Evolutionary conservation across 495 filamentous ascomycete species (phyloP), one percentile per base, ranked within the genome.

Genomic region (Evansstolkia leycettana): DNA sequence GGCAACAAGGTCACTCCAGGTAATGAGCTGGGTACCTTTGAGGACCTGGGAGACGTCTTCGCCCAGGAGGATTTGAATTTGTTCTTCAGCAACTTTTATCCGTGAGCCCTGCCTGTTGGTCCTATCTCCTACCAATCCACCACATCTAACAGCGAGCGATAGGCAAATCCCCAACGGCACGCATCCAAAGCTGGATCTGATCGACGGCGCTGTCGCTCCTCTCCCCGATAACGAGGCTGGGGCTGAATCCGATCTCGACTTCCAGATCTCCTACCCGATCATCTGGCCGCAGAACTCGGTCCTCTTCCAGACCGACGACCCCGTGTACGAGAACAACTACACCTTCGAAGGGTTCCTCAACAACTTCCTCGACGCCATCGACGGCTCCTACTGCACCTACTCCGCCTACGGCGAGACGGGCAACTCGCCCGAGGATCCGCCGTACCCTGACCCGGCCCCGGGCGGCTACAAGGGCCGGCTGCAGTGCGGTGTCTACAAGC

Each of bases 231-330:
- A 33, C 19, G 48, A 57, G 6, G 62, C 60, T 9, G 61, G 59
- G 0, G 3, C 45, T 13, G 71, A 75, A 41, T 71, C 70, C 0
- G 62, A 62, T 29, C 44, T 73, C 0, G 71, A 75, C 37, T 58
- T 75, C 34, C 57, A 72, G 39, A 54, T 67, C 31, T 62, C 62
- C 0, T 70, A 72, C 43, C 52, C 66, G 1, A 44, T 65, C 14
- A 65, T 78, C 49, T 75, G 64, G 50, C 76, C 76, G 0, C 76
- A 80, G 43, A 69, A 64, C 14, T 62, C 65, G 0, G 60, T 73
- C 8, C 57, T 81, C n/a, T 78, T 64, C 52, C 73, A 80, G 40
- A 62, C 62, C 0, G 76, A 78, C 42, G 72, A 76, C 46, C 56
- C 63, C 39, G 56, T 57, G 33, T 71, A 69, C 39, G 48, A 66